Evolutionary conservation across 345 rosid genomes (phyloP).

Genomic region (Sonneratia caseolaris): DNA sequence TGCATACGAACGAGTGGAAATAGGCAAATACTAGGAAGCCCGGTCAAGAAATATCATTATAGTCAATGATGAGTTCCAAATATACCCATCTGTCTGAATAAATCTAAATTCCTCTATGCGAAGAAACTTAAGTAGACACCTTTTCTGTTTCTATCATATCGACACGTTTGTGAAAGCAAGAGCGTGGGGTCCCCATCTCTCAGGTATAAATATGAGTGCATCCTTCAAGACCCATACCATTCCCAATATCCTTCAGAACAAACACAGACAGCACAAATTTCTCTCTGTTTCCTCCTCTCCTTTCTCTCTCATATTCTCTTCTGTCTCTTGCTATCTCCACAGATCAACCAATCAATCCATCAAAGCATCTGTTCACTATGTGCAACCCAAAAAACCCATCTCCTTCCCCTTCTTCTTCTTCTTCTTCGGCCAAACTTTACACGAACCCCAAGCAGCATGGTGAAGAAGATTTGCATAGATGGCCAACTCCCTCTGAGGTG

Average conservation of each 20-base stretch:
- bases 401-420: constrained; percentile 28
- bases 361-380: constrained; percentile 22
- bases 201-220: constrained; percentile 28
- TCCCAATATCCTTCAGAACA: constrained; percentile 10
- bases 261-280: neutral
- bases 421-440: constrained; percentile 18
- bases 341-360: constrained; percentile 2
- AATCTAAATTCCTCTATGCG: neutral
- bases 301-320: neutral
- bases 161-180: constrained; percentile 21
- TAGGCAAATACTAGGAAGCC: too few species aligned
- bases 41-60: too few species aligned
- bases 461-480: constrained; percentile 35
- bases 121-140: neutral
- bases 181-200: constrained; percentile 20
- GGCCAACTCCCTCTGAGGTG: constrained; percentile 90
- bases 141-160: constrained; percentile 6
- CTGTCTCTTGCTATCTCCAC: constrained; percentile 4
- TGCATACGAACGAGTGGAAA: too few species aligned
- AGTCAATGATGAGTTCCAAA: too few species aligned
- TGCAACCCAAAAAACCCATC: constrained; percentile 48
- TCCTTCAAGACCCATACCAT: constrained; percentile 9
- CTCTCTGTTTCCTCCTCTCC: neutral
- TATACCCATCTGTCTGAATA: too few species aligned
- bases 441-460: constrained; percentile 28